phyloP scores from a whole-genome alignment of 2,329 filamentous ascomycete genomes.

The Bipolaris gigantea region DNA sequence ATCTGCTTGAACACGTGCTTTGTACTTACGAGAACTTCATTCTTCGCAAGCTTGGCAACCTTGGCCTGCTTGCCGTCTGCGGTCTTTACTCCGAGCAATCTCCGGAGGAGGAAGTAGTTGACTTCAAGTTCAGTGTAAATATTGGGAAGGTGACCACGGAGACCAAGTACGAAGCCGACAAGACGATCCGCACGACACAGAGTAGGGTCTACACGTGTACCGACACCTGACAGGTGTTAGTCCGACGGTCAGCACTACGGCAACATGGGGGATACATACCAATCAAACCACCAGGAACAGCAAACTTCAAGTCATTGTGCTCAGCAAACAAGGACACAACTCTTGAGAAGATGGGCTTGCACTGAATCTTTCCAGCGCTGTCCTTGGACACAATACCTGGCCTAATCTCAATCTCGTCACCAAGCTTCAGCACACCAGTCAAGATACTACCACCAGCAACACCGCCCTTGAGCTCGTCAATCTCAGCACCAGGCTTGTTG shows the following conservation, averaged over 20 bases:
- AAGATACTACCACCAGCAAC: constrained; percentile 96
- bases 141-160: constrained; percentile 88
- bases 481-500: constrained; percentile 99
- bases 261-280: constrained; percentile 45
- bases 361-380: constrained; percentile 89
- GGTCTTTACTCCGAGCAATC: constrained; percentile 93
- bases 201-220: constrained; percentile 94
- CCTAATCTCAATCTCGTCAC: constrained; percentile 97
- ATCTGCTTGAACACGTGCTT: neutral
- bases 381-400: constrained; percentile 98
- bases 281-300: constrained; percentile 94
- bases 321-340: constrained; percentile 96
- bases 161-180: constrained; percentile 94
- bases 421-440: constrained; percentile 93
- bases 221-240: constrained; percentile 65
- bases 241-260: neutral
- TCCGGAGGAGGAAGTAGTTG: constrained; percentile 96
- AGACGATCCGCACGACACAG: constrained; percentile 98
- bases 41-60: constrained; percentile 97
- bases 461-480: constrained; percentile 97
- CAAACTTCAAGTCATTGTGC: constrained; percentile 97
- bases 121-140: constrained; percentile 97
- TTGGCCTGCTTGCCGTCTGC: constrained; percentile 99
- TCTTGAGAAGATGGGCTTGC: constrained; percentile 94
- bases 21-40: constrained; percentile 73